Evolutionary conservation across 2,329 filamentous ascomycete genomes (phyloP).

Genomic region (Magnaporthiopsis poae): DNA sequence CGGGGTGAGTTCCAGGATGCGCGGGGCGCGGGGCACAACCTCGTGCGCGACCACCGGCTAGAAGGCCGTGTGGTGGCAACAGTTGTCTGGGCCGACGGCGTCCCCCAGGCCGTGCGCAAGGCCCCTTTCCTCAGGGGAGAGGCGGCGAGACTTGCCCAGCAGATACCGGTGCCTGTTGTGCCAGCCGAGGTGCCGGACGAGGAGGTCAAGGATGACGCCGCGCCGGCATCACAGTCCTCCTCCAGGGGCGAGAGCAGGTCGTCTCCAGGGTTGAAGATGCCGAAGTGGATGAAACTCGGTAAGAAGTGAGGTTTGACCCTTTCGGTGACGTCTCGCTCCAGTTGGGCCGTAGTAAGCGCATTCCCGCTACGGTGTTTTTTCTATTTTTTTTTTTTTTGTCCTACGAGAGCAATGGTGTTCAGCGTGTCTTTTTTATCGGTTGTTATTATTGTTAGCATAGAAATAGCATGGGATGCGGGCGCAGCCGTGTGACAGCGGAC

Average conservation of each 20-base stretch:
- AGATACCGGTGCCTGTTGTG: constrained; percentile 55
- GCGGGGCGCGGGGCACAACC: constrained; percentile 34
- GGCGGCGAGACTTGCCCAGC: constrained; percentile 52
- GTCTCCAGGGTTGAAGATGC: constrained; percentile 29
- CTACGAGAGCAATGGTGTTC: constrained; percentile 4
- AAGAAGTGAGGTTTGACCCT: constrained; percentile 48
- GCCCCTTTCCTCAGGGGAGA: constrained; percentile 48
- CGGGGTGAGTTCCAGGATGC: constrained; percentile 36
- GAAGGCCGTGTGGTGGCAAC: constrained; percentile 63
- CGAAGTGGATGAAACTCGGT: constrained; percentile 64
- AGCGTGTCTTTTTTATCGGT: neutral
- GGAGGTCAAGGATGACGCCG: constrained; percentile 16
- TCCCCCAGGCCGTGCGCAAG: constrained; percentile 44
- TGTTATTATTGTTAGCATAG: neutral
- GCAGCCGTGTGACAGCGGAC: neutral
- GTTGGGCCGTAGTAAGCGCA: neutral
- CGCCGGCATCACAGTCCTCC: constrained; percentile 9
- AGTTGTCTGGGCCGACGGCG: constrained; percentile 61
- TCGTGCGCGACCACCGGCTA: constrained; percentile 68
- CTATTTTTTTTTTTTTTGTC: constrained; percentile 7
- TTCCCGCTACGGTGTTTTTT: neutral
- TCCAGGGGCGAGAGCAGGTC: constrained; percentile 27
- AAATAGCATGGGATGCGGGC: neutral
- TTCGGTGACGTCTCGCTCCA: neutral
- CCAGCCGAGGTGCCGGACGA: constrained; percentile 30